Conservation (phyloP, 179 eudicot species). For the Silene coronaria region DNA sequence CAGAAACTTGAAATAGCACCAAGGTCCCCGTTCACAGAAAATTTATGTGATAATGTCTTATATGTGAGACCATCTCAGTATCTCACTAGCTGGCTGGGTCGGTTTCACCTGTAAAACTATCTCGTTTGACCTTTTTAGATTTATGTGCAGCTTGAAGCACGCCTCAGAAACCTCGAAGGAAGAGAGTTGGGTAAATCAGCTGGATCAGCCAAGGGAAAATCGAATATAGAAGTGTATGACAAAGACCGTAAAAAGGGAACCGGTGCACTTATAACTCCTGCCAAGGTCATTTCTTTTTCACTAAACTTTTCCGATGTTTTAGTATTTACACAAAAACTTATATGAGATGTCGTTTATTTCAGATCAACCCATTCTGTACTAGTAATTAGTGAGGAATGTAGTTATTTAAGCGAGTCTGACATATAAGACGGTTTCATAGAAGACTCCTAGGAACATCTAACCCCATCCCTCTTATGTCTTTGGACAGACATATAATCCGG, state of each 20-base stretch:
- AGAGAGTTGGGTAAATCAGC: slow-evolving; percentile 78
- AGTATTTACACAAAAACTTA: too few species aligned
- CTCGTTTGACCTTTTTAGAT: neutral
- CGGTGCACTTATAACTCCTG: slow-evolving; percentile 76
- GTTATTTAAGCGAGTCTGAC: neutral
- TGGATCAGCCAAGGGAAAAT: slow-evolving; percentile 89
- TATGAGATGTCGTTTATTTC: too few species aligned
- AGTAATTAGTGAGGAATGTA: neutral
- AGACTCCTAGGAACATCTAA: neutral
- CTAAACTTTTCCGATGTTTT: neutral
- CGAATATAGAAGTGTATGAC: slow-evolving; percentile 78
- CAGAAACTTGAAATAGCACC: neutral
- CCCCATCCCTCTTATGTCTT: neutral
- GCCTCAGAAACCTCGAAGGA: slow-evolving; percentile 83
- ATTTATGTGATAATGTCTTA: neutral
- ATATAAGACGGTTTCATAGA: too few species aligned
- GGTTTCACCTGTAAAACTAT: too few species aligned
- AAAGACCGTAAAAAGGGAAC: slow-evolving; percentile 81
- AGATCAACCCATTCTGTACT: neutral
- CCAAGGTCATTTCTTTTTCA: slow-evolving; percentile 47
- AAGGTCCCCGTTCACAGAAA: neutral
- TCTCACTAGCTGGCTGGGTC: too few species aligned
- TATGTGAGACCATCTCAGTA: too few species aligned
- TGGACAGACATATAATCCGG: slow-evolving; percentile 68
- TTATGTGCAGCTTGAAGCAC: slow-evolving; percentile 67